A percentile compares a stretch with the other conserved stretches of the same genome.
Conservation (phyloP, 139 green algal genomes). For the Chlorella sorokiniana region DNA sequence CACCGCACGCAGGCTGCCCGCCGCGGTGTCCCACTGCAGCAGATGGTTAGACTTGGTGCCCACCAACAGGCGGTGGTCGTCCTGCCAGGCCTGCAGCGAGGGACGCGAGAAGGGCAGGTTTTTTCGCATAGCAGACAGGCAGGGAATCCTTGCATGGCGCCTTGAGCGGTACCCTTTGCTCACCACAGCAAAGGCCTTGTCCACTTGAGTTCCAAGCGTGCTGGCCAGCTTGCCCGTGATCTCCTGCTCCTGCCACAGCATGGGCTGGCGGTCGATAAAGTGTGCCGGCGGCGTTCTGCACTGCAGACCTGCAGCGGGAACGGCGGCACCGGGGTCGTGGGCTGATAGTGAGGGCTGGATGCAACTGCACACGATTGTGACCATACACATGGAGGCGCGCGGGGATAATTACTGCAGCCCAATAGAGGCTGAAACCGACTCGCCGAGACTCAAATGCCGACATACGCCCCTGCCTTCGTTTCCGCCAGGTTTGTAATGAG, state of each 20-base stretch:
- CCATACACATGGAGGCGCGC: no score
- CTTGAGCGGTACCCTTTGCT: background rate
- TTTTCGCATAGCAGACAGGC: no score
- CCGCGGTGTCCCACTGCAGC: constrained; percentile 35
- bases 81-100: constrained; percentile 54
- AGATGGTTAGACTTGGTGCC: constrained; percentile 77
- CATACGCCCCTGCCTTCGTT: no score
- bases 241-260: constrained; percentile 17
- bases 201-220: background rate
- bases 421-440: no score
- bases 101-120: background rate
- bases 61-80: constrained; percentile 52
- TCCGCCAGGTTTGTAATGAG: no score
- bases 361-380: no score
- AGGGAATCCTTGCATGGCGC: background rate
- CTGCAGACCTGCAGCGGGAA: background rate
- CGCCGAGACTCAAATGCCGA: no score
- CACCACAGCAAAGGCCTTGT: constrained; percentile 24
- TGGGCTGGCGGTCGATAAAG: constrained; percentile 1
- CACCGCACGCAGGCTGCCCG: background rate
- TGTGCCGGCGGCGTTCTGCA: background rate
- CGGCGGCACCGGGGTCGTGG: no score
- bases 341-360: background rate
- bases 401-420: no score
- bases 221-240: constrained; percentile 6